Base-by-base conservation (phyloP, 2,329 filamentous ascomycete species). In the Pseudopithomyces maydicus region DNA sequence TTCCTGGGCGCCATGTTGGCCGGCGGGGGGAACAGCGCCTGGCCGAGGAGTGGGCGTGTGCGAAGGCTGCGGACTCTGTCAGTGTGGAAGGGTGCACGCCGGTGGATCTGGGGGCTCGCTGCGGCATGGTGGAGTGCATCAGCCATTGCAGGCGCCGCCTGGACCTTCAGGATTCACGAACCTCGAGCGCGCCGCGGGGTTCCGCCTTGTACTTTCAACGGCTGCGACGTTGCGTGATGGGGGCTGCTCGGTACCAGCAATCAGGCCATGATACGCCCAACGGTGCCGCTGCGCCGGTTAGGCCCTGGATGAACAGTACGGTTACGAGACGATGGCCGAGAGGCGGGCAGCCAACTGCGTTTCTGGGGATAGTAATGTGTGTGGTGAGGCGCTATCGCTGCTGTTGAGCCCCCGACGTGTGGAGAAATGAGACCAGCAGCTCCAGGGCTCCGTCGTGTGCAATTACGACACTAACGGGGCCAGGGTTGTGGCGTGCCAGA, bases 381-480 rank as follows among this genome's bases (percentile, higher is more conserved):
- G 50, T 63, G 38, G 61, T 57, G 66, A 66, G 63, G 59, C 69
- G 67, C 69, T 72, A 71, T 58, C 60, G 61, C 59, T 68, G 69
- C 67, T 73, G 71, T 74, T 74, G 72, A 70, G 62, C 67, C 62
- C 62, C 65, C 66, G 66, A 54, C 54, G 58, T 58, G 67, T 68
- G 61, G 68, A 71, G 60, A 48, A 49, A 53, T 47, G 48, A 43
- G 33, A 19, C 35, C 46, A 38, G 33, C 10, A 51, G 49, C 51
- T n/a, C n/a, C n/a, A n/a, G n/a, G n/a, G n/a, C n/a, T 50, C 44
- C 48, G 50, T 43, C 33, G 22, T 48, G 46, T n/a, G 50, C 52
- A 45, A 47, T 55, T 59, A 67, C 67, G 66, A 67, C 65, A 66
- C 66, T 48, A 17, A 46, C 23, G 8, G n/a, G 52, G 52, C 51